Base-by-base conservation (phyloP, 192 early-diverging fungal species). In the Coemansia reversa region DNA sequence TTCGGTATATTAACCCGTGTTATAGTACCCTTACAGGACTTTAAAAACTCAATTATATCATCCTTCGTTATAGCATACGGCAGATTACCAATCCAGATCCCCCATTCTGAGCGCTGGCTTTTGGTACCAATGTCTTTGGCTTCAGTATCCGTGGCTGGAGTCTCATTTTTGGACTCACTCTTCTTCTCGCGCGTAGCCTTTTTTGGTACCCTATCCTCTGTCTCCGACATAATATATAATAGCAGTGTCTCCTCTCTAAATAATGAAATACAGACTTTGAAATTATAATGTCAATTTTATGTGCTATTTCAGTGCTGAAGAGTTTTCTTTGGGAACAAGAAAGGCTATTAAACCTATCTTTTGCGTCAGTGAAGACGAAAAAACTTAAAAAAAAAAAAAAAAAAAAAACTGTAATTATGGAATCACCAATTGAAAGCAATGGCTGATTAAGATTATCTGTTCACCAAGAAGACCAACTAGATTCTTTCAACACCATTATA, bases 1-100 rank as follows among this genome's bases (percentile, higher is more conserved):
- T 76, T 76, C 11, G 79, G 79, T 55, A 81, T 35, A 33, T 81
- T 72, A 22, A 81, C 55, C 23, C 79, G 65, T 2, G 70, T 81
- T 25, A 81, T 69, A 16, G 50, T 42, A 16, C 76, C 76, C 4
- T 67, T 58, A 58, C 72, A 72, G n/a, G 67, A 55, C 55, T 73
- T 69, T 77, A 91, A 86, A 66, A 87, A 90, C 58, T 83, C 74
- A 23, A 70, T 64, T 45, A 91, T 58, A 3, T 81, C 69, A 48
- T 85, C 84, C 32, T 78, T 73, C 0, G 84, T 81, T 16, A 84
- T 84, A 7, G 84, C 60, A 65, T 83, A 91, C 2, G 86, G 77
- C 23, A 91, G 72, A 66, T 91, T 91, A 2, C 90, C 90, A 51
- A 91, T 85, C 90, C 90, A 91, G 48, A 90, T 79, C 35, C 86